Conservation (phyloP, 1,284 basidiomycete genomes). For the Ustilago hordei region DNA sequence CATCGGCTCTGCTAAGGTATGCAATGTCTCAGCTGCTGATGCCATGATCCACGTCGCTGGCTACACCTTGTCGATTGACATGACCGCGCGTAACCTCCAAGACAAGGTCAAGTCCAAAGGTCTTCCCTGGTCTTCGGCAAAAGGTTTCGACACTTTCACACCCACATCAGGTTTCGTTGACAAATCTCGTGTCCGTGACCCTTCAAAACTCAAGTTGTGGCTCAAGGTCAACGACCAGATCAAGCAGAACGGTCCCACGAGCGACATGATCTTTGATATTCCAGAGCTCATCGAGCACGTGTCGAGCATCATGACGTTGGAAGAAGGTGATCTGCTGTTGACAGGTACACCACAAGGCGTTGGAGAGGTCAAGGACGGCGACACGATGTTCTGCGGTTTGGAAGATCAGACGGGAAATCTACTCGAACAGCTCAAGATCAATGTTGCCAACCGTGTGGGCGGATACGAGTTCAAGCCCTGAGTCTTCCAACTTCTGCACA, state of each 20-base stretch:
- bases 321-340: conserved; percentile 74
- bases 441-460: conserved; percentile 76
- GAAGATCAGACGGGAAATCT: conserved; percentile 75
- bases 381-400: conserved; percentile 83
- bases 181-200: conserved; percentile 78
- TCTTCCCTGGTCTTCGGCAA: conserved; percentile 91
- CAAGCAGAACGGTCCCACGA: conserved; percentile 86
- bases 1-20: conserved; percentile 81
- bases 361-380: conserved; percentile 81
- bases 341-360: conserved; percentile 81
- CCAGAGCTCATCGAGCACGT: conserved; percentile 90
- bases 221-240: conserved; percentile 85
- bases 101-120: conserved; percentile 91
- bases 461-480: conserved; percentile 76
- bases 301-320: conserved; percentile 93
- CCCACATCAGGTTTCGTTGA: conserved; percentile 84
- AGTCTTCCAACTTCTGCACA: neutral
- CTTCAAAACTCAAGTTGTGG: conserved; percentile 80
- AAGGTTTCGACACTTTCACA: conserved; percentile 90
- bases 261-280: conserved; percentile 93
- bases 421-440: conserved; percentile 77
- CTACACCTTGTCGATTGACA: conserved; percentile 92
- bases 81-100: conserved; percentile 96
- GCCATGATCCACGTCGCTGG: conserved; percentile 87
- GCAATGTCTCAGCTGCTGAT: conserved; percentile 80